Base-by-base conservation (phyloP, 805 yeast species). In the Hagleromyces aurorensis region DNA sequence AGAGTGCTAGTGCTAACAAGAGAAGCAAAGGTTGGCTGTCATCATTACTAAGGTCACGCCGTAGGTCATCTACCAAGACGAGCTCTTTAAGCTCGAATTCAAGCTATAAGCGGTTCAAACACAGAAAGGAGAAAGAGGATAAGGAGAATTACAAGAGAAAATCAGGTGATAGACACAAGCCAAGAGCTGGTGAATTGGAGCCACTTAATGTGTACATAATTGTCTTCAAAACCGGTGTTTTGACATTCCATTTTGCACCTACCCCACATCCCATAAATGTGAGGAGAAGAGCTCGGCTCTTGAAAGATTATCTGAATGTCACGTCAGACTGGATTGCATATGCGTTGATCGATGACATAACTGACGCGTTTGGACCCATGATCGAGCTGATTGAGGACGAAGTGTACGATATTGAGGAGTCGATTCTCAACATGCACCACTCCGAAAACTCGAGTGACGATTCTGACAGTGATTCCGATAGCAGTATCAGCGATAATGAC, bases 181-280 rank as follows among this genome's bases (percentile, higher is more conserved):
- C 66, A 13, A 56, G 61, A 34, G 57, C 52, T 16, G 65, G 64
- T 23, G 93, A 82, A 48, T 64, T 91, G 31, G 82, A 78, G 41
- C 96, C 98, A 0, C 66, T 91, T 46, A 86, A 87, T 48, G 86
- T 91, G 71, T 91, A 91, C 56, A 80, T 87, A 46, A 75, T 89
- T 41, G 96, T 91, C 6, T 91, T 89, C 62, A 73, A 78, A 37
- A 78, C 85, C 36, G 97, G 94, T 12, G 94, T 91, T 4, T 61
- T 91, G 21, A 86, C 96, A 0, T 86, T 91, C 61, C 98, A 91
- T 59, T 85, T 84, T 57, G 78, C 85, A 7, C 89, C 96, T 8
- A 85, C 96, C 0, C 94, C 96, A 3, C 98, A 91, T 56, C 94
- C 97, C 0, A 82, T 86, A 27, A 91, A 91, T 50, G 98, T 91